Base-by-base conservation (phyloP, 2,329 filamentous ascomycete species). In the Nothomitra cinnamomea region DNA sequence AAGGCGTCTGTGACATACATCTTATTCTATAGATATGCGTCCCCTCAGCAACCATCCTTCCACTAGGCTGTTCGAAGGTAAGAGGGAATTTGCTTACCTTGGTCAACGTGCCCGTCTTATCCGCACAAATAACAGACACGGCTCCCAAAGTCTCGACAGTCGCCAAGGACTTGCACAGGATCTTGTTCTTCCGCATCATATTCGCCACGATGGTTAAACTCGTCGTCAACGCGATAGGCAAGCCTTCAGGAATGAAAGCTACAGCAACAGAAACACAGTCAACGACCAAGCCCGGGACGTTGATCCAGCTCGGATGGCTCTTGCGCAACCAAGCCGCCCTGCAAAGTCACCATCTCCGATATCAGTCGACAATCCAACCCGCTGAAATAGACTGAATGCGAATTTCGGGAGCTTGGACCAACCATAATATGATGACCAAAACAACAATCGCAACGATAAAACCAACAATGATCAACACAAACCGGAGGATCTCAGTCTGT, bases 151-250 rank as follows among this genome's bases (percentile, higher is more conserved):
- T 87, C 66, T 87, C 84, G 0, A 87, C 83, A 0, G 84, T 87
- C 67, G 85, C 85, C 48, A 89, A 71, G 0, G 81, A 85, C 67
- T 88, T 88, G 77, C 83, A 87, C 7, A 88, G 73, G 43, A 88
- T 80, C 62, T 83, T 83, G 64, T 87, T 82, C 67, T 82, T 80
- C 57, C 74, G 74, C 85, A 89, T 87, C 59, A 85, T 74, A 58
- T 83, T 85, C 19, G 85, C 84, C 1, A 79, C 82, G 56, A 89
- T 88, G 0, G 84, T 87, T 58, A 89, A 70, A 17, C 79, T 83
- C 1, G 80, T 78, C 0, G 82, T 83, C 36, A 86, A 67, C 0
- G 82, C 82, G 51, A 87, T 81, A 0, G 83, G 82, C 0, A 86
- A 69, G 4, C 83, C 82, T 65, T 87, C 84, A 0, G 85, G 83